Conservation (phyloP, 1,284 basidiomycete genomes). For the Mycena sp. region DNA sequence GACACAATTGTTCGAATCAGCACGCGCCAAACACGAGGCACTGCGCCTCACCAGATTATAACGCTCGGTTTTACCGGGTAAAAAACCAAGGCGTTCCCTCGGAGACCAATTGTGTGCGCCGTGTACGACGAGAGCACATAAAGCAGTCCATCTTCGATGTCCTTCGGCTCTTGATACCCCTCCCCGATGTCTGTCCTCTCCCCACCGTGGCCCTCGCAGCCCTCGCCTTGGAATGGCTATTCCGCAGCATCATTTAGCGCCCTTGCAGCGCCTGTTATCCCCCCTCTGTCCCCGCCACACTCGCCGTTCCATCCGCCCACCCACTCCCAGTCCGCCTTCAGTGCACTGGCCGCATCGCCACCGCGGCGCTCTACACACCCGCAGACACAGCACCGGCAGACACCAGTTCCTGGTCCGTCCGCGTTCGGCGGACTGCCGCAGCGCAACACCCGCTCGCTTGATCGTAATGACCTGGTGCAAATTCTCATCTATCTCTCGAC, state of each 20-base stretch:
- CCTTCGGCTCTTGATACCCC: background rate
- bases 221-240: slow-evolving; percentile 12
- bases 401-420: slow-evolving; percentile 7
- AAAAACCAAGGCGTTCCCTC: slow-evolving; percentile 12
- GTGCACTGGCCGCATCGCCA: slow-evolving; percentile 5
- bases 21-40: slow-evolving; percentile 25
- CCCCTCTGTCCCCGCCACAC: slow-evolving; percentile 15
- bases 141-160: slow-evolving; percentile 10
- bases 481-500: slow-evolving; percentile 62
- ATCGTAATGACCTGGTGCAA: slow-evolving; percentile 48
- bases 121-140: background rate
- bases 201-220: slow-evolving; percentile 15
- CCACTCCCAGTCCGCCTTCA: slow-evolving; percentile 11
- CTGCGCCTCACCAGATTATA: slow-evolving; percentile 10
- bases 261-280: slow-evolving; percentile 24
- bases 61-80: slow-evolving; percentile 11
- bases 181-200: slow-evolving; percentile 21
- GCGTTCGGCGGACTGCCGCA: slow-evolving; percentile 23
- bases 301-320: slow-evolving; percentile 15
- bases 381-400: background rate
- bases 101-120: slow-evolving; percentile 8
- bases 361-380: slow-evolving; percentile 8
- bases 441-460: slow-evolving; percentile 29
- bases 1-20: slow-evolving; percentile 6
- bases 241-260: slow-evolving; percentile 22